Conservation (phyloP, 2,329 filamentous ascomycete genomes). For the Xylaria sp. region DNA sequence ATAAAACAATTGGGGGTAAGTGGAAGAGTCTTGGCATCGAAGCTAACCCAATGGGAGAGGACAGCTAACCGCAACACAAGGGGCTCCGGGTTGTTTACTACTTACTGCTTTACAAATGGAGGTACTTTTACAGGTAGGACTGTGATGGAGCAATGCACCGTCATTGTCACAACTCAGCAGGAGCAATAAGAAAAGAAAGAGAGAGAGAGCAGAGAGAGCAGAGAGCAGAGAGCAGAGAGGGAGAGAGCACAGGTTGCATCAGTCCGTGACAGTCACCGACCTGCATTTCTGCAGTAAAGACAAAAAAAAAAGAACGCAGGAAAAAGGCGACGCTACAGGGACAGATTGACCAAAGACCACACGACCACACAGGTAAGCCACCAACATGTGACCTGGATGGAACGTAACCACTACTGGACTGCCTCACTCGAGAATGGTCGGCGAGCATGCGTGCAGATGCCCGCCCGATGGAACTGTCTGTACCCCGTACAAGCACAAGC, state of each 20-base stretch:
- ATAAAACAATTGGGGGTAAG: background rate
- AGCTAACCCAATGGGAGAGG: background rate
- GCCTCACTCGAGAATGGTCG: conserved; percentile 9
- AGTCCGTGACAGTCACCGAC: background rate
- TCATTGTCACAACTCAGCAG: background rate
- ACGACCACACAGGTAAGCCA: conserved; percentile 9
- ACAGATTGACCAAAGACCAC: background rate
- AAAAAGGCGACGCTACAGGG: too few relatives aligned
- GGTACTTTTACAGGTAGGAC: too few relatives aligned
- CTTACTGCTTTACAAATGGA: too few relatives aligned
- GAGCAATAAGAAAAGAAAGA: background rate
- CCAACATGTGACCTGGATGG: conserved; percentile 15
- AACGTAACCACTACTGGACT: conserved; percentile 3
- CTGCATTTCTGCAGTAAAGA: background rate
- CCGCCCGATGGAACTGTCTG: background rate
- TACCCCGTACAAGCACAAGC: background rate
- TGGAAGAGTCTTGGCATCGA: background rate
- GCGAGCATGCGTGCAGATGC: conserved; percentile 10
- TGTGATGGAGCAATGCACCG: too few relatives aligned
- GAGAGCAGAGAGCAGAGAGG: background rate
- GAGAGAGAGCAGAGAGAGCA: background rate
- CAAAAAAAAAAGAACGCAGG: too few relatives aligned
- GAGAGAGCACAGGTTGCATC: background rate
- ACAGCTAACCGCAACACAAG: background rate
- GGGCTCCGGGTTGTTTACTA: too few relatives aligned